Base-by-base conservation (phyloP, 805 yeast genomes). In the Lipomyces chichibuensis region DNA sequence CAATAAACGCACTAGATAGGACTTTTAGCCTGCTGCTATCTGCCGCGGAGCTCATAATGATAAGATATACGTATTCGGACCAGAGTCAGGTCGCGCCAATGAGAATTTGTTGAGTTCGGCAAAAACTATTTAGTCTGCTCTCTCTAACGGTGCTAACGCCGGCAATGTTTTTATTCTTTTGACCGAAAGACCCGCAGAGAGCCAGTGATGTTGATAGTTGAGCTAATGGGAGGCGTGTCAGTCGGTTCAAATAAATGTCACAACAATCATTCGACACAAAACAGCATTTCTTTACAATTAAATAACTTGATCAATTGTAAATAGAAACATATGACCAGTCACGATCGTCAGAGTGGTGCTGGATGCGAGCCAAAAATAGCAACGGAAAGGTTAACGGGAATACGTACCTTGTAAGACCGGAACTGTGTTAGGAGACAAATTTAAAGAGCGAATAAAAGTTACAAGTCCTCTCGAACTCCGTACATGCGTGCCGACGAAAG, bases 1-100 rank as follows among this genome's bases (percentile, higher is more conserved):
- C 5, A 27, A 55, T 3, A 46, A 20, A 33, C 65, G 53, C 53
- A 64, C 67, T 64, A 11, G 67, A 64, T 20, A 64, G 62, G 25
- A 64, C 56, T 14, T 60, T 64, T 11, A 64, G 57, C 20, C 64
- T 55, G 35, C 54, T 55, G 52, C 54, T 59, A 32, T 64, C 67
- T 23, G 61, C 58, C 64, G 57, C 57, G n/a, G 55, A 32, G 58
- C 25, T 43, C 49, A 43, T 43, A 17, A 17, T 43, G 49, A 43
- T n/a, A 43, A 6, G 20, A n/a, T 7, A 6, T 43, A 11, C n/a
- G 20, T 43, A 43, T 43, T 43, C 49, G 49, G 49, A 43, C 49
- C 13, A 37, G 43, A 37, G 17, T 37, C 43, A 37, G 43, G 43
- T 37, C 43, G 13, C 17, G 17, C 13, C 2, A 17, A 11, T 37